phyloP scores from a whole-genome alignment of 306 rosid genomes.

The Cercis canadensis region DNA sequence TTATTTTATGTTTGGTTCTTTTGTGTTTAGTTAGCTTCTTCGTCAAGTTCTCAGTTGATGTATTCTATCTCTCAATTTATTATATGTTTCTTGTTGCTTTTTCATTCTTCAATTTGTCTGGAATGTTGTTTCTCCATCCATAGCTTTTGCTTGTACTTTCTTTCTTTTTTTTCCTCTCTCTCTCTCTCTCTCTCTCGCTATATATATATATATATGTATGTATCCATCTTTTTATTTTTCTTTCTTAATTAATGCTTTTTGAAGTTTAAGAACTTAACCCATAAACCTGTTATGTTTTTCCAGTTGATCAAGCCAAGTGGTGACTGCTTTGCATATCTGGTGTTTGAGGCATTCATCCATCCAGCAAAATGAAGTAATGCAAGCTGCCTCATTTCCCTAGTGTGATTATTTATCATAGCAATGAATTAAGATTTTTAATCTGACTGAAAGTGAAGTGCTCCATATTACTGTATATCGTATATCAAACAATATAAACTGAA shows the following conservation, averaged over 20 bases:
- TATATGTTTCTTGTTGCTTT: conserved; percentile 26
- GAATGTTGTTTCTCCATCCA: conserved; percentile 16
- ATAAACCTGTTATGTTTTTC: conserved; percentile 19
- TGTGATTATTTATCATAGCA: conserved; percentile 19
- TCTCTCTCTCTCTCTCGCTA: no score
- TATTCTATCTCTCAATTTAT: conserved; percentile 24
- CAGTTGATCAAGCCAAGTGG: conserved; percentile 51
- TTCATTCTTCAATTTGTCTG: conserved; percentile 13
- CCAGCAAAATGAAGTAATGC: conserved; percentile 68
- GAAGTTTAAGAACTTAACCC: conserved; percentile 31
- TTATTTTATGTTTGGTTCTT: conserved; percentile 3
- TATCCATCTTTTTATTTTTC: not conserved
- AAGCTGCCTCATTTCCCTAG: conserved; percentile 6
- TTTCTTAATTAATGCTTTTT: conserved; percentile 6
- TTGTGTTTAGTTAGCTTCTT: conserved; percentile 16
- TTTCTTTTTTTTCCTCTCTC: conserved; percentile 6
- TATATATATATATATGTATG: no score
- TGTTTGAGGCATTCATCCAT: conserved; percentile 43
- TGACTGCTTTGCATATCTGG: conserved; percentile 40
- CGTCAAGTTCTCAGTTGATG: conserved; percentile 14
- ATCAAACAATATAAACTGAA: conserved; percentile 16
- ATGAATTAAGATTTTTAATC: not conserved
- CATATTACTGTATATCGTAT: conserved; percentile 13
- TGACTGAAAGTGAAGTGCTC: conserved; percentile 9
- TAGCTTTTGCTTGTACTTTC: not conserved